A percentile compares a stretch with the other conserved stretches of the same genome.
phyloP scores from a whole-genome alignment of 2,329 filamentous ascomycete species.

The Mollisiaceae sp. region DNA sequence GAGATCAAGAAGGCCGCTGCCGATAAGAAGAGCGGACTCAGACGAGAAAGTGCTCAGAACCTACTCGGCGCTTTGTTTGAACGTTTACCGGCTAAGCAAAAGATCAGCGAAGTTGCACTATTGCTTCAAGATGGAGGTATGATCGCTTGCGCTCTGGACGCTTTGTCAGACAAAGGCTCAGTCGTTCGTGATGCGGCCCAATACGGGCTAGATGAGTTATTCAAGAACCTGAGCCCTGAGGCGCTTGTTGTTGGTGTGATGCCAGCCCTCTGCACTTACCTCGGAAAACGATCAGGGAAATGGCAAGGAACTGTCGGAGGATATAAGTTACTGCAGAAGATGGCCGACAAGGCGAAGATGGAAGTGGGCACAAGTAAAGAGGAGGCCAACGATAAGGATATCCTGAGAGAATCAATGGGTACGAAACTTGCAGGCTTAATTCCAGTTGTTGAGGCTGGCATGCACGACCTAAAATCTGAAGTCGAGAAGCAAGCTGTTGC shows the following conservation, averaged over 20 bases:
- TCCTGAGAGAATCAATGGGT: constrained; percentile 90
- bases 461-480: constrained; percentile 95
- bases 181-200: constrained; percentile 91
- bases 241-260: constrained; percentile 82
- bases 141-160: constrained; percentile 77
- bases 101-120: constrained; percentile 79
- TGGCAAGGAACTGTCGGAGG: constrained; percentile 96
- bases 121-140: constrained; percentile 80
- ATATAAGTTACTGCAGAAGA: constrained; percentile 82
- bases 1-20: constrained; percentile 77
- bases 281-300: constrained; percentile 85
- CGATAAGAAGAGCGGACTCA: constrained; percentile 91
- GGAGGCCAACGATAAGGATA: constrained; percentile 84
- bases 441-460: constrained; percentile 86
- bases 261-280: constrained; percentile 75
- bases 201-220: constrained; percentile 91
- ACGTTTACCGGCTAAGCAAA: constrained; percentile 78
- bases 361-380: constrained; percentile 79
- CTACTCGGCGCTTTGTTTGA: constrained; percentile 93
- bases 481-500: constrained; percentile 87
- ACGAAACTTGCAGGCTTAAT: constrained; percentile 85
- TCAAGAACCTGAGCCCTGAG: constrained; percentile 79
- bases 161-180: constrained; percentile 85
- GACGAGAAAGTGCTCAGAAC: constrained; percentile 92
- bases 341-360: constrained; percentile 94